Percentiles rank a stretch among this genome's conserved stretches.
phyloP scores from a whole-genome alignment of 257 asterid species.

The Dorcoceras hygrometricum region DNA sequence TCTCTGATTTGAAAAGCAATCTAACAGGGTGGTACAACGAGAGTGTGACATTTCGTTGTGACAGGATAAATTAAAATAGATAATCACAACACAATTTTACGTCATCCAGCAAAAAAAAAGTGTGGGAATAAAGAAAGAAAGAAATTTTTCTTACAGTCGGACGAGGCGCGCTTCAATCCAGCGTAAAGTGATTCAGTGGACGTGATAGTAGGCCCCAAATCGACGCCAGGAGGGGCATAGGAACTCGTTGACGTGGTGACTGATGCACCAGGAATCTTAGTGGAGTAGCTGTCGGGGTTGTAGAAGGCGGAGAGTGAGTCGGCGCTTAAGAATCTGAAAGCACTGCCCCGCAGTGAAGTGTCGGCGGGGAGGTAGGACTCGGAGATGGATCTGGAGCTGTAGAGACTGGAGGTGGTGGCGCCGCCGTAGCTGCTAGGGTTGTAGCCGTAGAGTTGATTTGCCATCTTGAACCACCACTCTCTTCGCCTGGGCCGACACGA shows the following conservation, averaged over 20 bases:
- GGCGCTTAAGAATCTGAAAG: slow-evolving; percentile 53
- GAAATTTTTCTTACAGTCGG: slow-evolving; percentile 51
- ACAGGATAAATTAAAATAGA: slow-evolving; percentile 5
- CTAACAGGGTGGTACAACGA: neutral
- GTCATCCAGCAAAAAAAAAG: neutral
- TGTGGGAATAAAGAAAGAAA: neutral
- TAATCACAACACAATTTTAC: neutral
- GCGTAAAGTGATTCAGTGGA: slow-evolving; percentile 46
- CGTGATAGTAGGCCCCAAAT: slow-evolving; percentile 38
- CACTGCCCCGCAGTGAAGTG: slow-evolving; percentile 41
- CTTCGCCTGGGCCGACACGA: neutral
- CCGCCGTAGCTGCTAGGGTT: slow-evolving; percentile 41
- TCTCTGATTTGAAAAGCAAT: neutral
- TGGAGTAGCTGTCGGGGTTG: slow-evolving; percentile 43
- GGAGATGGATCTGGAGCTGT: slow-evolving; percentile 44
- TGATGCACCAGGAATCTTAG: slow-evolving; percentile 44
- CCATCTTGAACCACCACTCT: slow-evolving; percentile 32
- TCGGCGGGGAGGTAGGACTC: slow-evolving; percentile 47
- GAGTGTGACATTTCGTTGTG: neutral
- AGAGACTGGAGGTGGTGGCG: slow-evolving; percentile 33
- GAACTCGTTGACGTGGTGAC: slow-evolving; percentile 43
- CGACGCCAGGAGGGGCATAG: slow-evolving; percentile 77
- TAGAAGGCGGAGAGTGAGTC: slow-evolving; percentile 47
- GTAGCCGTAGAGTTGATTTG: slow-evolving; percentile 62
- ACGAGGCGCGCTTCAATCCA: slow-evolving; percentile 68